Base-by-base conservation (phyloP, 768 basidiomycete species). In the Kwoniella bestiolae region DNA sequence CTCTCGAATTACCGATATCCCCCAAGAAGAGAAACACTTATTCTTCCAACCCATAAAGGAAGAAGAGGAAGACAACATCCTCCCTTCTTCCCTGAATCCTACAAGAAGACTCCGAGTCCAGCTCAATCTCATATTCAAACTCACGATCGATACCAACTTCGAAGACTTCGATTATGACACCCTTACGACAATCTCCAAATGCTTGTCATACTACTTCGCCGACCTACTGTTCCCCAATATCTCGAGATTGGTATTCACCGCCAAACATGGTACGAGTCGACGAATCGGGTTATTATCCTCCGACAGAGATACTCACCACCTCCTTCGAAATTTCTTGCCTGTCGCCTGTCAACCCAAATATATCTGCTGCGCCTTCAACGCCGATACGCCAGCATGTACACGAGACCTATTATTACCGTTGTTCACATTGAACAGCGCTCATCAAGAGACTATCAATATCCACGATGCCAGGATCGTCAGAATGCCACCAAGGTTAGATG, bases 21-120 rank as follows among this genome's bases (percentile, higher is more conserved):
- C 38, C 26, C 18, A 29, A 8, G 60, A 53, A 12, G 60, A 51
- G 6, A 31, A 23, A 44, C 49, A 35, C 18, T 12, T 53, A 26
- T 52, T 62, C 34, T 52, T 62, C 50, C 34, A 50, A 16, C 28
- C 45, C 26, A 46, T 51, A 34, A n/a, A 62, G 8, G 50, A 52
- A 8, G 35, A 53, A 21, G 50, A 38, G 28, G 50, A 53, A 31
- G 60, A 44, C 26, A 26, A 53, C 35, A 44, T 53, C 34, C 32
- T 38, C 16, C 11, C 3, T 14, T n/a, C 32, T 5, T 16, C 21
- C 26, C 18, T 49, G 11, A 47, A 38, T n/a, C 49, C 50, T 2
- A 41, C 38, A 18, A 53, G 21, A 34, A 51, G 60, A n/a, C 34
- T 62, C 16, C 32, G 46, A 44, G 35, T 29, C n/a, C 38, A 62